Base-by-base conservation (phyloP, 176 grass and related monocot genomes). In the Tuctoria greenei region DNA sequence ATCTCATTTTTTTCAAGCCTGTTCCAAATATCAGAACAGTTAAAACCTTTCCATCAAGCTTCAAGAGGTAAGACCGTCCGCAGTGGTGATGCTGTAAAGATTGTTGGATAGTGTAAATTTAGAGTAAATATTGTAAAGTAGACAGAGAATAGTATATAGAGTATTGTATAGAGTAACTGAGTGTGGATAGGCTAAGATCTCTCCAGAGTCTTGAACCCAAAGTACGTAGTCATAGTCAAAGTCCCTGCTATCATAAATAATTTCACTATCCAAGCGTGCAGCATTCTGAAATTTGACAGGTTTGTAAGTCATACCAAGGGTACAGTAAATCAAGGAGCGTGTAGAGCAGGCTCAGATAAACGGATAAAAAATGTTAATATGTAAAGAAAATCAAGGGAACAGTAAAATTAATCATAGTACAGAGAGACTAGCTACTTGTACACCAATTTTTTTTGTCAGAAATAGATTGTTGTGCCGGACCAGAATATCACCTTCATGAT, bases 191-290 rank as follows among this genome's bases (percentile, higher is more conserved):
- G n/a, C n/a, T 98, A 98, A 15, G 95, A 98, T 54, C 95, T 91
- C 79, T 98, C 95, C 24, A 98, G 72, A 56, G 95, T 98, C 61
- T 98, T 98, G 80, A 98, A 98, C 28, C 95, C 95, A 62, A 98
- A 98, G 74, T n/a, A n/a, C n/a, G n/a, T 90, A 98, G 23, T 98
- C 95, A 60, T 98, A 98, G 28, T 98, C 95, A 4, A 98, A 98
- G 59, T 98, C 95, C 72, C 95, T n/a, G n/a, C n/a, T 82, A 20
- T 98, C 95, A n/a, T 98, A 98, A 64, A 98, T 98, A 64, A 98
- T 98, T 69, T 98, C 95, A 1, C 95, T 94, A 73, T 98, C 91
- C 86, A 98, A 61, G 23, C 75, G 79, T 76, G 89, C 51, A 44
- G 95, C 89, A 73, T 98, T 92, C 95, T 98, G 89, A n/a, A 94